A percentile compares a stretch with the other conserved stretches of the same genome.
phyloP scores from a whole-genome alignment of 2,329 filamentous ascomycete species.

The Trichoderma sp. region DNA sequence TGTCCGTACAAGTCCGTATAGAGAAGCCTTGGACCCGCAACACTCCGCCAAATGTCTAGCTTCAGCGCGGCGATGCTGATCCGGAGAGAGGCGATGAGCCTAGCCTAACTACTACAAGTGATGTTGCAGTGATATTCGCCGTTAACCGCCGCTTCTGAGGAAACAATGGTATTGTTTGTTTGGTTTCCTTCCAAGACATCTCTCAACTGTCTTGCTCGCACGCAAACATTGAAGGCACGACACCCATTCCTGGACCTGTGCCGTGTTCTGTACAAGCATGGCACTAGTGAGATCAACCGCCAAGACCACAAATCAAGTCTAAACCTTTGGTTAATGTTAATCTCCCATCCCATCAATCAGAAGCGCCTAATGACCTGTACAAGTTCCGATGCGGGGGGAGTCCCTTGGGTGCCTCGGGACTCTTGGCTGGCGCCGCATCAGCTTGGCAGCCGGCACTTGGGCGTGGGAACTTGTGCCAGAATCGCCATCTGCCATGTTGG shows the following conservation, averaged over 20 bases:
- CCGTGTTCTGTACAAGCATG: neutral
- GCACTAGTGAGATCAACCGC: slow-evolving; percentile 19
- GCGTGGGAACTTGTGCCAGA: slow-evolving; percentile 23
- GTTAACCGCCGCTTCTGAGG: neutral
- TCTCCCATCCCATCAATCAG: slow-evolving; percentile 14
- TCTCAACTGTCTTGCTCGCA: neutral
- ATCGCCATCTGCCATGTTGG: slow-evolving; percentile 17
- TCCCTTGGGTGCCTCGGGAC: neutral
- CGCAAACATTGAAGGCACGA: neutral
- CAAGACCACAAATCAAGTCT: slow-evolving; percentile 3
- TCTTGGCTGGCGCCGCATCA: slow-evolving; percentile 14
- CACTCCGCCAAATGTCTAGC: slow-evolving; percentile 1
- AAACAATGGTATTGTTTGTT: neutral
- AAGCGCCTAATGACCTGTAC: slow-evolving; percentile 11
- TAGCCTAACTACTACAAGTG: neutral
- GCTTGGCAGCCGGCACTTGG: slow-evolving; percentile 23
- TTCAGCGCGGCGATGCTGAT: neutral
- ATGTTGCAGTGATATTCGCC: slow-evolving; percentile 5
- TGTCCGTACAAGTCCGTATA: neutral
- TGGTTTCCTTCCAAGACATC: neutral
- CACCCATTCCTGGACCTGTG: neutral
- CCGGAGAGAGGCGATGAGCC: slow-evolving; percentile 1
- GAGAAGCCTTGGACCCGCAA: neutral
- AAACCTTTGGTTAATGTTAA: slow-evolving; percentile 21
- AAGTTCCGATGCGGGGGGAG: slow-evolving; percentile 5